phyloP scores from a whole-genome alignment of 2,329 filamentous ascomycete genomes.

The Emmonsiellopsis sp. region DNA sequence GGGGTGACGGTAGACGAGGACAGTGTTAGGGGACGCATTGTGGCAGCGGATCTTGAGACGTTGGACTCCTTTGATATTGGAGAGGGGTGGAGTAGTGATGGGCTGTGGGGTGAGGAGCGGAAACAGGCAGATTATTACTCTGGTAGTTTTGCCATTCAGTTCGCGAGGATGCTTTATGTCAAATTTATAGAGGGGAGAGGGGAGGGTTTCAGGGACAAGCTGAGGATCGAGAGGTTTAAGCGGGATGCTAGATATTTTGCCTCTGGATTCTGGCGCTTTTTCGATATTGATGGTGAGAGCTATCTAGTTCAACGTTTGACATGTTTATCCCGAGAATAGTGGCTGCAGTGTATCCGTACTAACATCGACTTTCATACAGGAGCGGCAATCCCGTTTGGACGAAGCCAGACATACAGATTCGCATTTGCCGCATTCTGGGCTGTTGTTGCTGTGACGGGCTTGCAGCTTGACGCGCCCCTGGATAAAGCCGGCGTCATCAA shows the following conservation, averaged over 20 bases:
- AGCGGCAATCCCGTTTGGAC: conserved; percentile 43
- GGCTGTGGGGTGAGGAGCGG: conserved; percentile 5
- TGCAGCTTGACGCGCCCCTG: conserved; percentile 31
- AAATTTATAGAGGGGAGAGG: conserved; percentile 29
- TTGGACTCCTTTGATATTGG: conserved; percentile 12
- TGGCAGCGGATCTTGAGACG: conserved; percentile 5
- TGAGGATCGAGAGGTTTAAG: conserved; percentile 19
- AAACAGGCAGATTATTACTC: conserved; percentile 14
- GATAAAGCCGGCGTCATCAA: conserved; percentile 34
- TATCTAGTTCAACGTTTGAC: not conserved
- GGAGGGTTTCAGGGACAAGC: conserved; percentile 11
- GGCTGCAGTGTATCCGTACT: not conserved
- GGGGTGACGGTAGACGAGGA: conserved; percentile 3
- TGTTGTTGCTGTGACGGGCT: conserved; percentile 34
- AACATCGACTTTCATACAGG: conserved; percentile 22
- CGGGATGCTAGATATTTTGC: conserved; percentile 35
- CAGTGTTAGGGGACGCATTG: conserved; percentile 2
- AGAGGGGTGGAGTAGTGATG: conserved; percentile 12
- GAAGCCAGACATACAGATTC: conserved; percentile 44
- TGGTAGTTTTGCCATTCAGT: conserved; percentile 15
- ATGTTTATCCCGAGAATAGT: too few species aligned
- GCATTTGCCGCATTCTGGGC: conserved; percentile 43
- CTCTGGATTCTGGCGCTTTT: conserved; percentile 38
- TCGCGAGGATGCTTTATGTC: conserved; percentile 11
- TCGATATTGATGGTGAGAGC: conserved; percentile 34